Percentiles rank a stretch among this genome's conserved stretches.
These are phyloP conservation scores for Conidiobolus incongruus DNA, from an alignment of 371 early-diverging fungal species.

Conservation along the genomic window DNA sequence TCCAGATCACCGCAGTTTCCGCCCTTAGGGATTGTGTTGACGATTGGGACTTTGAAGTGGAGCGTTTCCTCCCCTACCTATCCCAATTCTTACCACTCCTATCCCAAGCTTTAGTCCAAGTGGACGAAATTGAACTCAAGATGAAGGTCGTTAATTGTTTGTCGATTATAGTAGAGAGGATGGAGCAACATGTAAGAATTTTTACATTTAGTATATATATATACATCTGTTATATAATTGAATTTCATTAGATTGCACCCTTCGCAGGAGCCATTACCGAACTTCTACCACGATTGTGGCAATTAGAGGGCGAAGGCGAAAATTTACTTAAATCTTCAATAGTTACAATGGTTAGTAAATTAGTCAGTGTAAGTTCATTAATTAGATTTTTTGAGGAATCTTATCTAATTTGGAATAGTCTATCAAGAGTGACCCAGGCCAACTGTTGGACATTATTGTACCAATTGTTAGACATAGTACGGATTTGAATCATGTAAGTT, in stretches of 20 bases:
- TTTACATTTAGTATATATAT: neutral
- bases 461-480: constrained; percentile 53
- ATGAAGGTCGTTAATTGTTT: constrained; percentile 53
- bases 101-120: constrained; percentile 27
- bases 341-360: constrained; percentile 43
- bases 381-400: neutral
- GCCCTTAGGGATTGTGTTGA: constrained; percentile 39
- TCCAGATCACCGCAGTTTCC: constrained; percentile 58
- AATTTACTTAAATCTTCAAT: constrained; percentile 62
- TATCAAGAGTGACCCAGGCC: constrained; percentile 35
- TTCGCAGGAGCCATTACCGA: constrained; percentile 41
- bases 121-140: constrained; percentile 50
- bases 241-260: constrained; percentile 28
- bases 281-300: constrained; percentile 62
- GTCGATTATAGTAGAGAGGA: constrained; percentile 48
- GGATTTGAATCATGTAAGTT: constrained; percentile 20
- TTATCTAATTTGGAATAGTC: constrained; percentile 16
- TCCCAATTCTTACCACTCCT: constrained; percentile 29
- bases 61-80: constrained; percentile 41
- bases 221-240: neutral
- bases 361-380: constrained; percentile 26
- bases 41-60: constrained; percentile 72
- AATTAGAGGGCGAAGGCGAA: constrained; percentile 32
- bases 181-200: constrained; percentile 29
- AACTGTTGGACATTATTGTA: constrained; percentile 42